Percentiles rank a stretch among this genome's conserved stretches.
Conservation (phyloP, 2,329 filamentous ascomycete species). For the Pyricularia grisea region DNA sequence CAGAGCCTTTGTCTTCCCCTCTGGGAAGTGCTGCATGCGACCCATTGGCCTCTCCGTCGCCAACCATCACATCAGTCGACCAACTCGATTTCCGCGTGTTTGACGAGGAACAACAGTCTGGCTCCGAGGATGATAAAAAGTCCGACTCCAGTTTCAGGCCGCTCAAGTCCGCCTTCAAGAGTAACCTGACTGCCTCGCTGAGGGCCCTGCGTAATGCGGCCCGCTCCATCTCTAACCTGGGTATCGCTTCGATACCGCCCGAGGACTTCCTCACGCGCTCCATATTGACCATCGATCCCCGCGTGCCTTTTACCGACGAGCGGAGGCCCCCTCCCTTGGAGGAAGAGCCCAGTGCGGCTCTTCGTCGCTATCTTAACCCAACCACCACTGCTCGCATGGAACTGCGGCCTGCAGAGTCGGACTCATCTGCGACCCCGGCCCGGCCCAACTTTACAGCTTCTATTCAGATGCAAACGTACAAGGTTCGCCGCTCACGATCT, state of each 20-base stretch:
- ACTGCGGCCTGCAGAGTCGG: constrained; percentile 16
- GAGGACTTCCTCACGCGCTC: constrained; percentile 60
- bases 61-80: constrained; percentile 26
- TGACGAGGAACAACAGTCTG: not conserved
- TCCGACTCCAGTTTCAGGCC: constrained; percentile 31
- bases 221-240: constrained; percentile 52
- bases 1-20: constrained; percentile 48
- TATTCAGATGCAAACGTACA: constrained; percentile 66
- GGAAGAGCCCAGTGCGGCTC: constrained; percentile 55
- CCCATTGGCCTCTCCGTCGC: constrained; percentile 29
- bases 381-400: constrained; percentile 41
- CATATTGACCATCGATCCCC: constrained; percentile 57
- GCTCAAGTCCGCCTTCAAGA: constrained; percentile 53
- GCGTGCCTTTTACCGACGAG: constrained; percentile 59
- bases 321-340: constrained; percentile 52
- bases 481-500: constrained; percentile 40
- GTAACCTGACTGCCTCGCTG: constrained; percentile 58
- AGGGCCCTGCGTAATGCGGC: constrained; percentile 55
- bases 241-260: constrained; percentile 53
- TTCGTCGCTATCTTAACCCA: constrained; percentile 60
- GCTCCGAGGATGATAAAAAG: constrained; percentile 18
- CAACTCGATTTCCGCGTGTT: constrained; percentile 40
- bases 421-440: constrained; percentile 10
- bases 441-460: constrained; percentile 46
- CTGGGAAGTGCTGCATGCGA: constrained; percentile 33